Conservation (phyloP, 2,329 filamentous ascomycete species). For the Celoporthe dispersa region DNA sequence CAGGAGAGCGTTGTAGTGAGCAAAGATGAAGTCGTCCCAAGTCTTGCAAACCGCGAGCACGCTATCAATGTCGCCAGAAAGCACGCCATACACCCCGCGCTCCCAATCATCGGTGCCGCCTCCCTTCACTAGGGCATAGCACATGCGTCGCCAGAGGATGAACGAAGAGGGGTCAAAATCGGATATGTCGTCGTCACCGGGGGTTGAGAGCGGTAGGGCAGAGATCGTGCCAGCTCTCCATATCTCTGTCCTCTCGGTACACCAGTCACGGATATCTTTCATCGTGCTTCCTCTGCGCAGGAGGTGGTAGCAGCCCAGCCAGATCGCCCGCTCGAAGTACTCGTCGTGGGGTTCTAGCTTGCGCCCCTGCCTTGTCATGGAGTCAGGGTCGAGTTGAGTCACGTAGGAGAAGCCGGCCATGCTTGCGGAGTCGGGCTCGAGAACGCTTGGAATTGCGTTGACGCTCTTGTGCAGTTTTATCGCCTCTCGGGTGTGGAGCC, state of each 20-base stretch:
- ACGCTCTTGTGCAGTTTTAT: slow-evolving; percentile 90
- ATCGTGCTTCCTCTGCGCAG: slow-evolving; percentile 80
- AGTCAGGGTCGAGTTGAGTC: slow-evolving; percentile 91
- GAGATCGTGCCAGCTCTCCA: slow-evolving; percentile 89
- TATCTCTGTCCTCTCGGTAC: slow-evolving; percentile 79
- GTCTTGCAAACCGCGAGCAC: slow-evolving; percentile 76
- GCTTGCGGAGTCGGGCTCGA: slow-evolving; percentile 65
- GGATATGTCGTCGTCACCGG: slow-evolving; percentile 47
- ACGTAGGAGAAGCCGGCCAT: slow-evolving; percentile 66
- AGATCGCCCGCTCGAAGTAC: slow-evolving; percentile 87
- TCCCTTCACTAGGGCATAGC: slow-evolving; percentile 71
- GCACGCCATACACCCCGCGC: slow-evolving; percentile 84
- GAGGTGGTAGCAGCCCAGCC: slow-evolving; percentile 94
- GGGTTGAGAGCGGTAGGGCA: slow-evolving; percentile 65
- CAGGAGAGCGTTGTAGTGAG: slow-evolving; percentile 84
- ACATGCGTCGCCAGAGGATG: slow-evolving; percentile 78
- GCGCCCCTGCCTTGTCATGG: slow-evolving; percentile 76
- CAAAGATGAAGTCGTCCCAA: slow-evolving; percentile 88
- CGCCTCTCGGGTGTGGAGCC: slow-evolving; percentile 86
- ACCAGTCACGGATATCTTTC: slow-evolving; percentile 81
- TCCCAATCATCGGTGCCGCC: slow-evolving; percentile 77
- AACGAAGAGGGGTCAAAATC: slow-evolving; percentile 52
- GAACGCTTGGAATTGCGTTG: slow-evolving; percentile 65
- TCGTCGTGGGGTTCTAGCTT: slow-evolving; percentile 81
- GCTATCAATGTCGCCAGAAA: slow-evolving; percentile 82